Conservation (phyloP, 331 rosid genomes). For the Malus hybrid region DNA sequence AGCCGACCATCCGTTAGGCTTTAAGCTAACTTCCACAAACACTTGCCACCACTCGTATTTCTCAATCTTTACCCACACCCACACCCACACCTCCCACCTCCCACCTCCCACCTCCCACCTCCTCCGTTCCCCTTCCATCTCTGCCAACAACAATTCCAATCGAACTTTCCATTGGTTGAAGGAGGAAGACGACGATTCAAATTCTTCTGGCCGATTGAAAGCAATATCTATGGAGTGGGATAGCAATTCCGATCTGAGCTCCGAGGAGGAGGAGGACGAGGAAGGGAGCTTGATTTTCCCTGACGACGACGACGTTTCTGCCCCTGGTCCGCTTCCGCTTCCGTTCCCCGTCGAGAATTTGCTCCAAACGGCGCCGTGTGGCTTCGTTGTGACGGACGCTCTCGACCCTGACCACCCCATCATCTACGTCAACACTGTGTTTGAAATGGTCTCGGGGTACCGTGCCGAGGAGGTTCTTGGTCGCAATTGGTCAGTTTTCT, state of each 20-base stretch:
- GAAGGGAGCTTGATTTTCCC: conserved; percentile 29
- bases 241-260: conserved; percentile 95
- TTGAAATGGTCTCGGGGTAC: conserved; percentile 85
- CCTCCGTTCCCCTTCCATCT: not conserved
- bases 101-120: not conserved
- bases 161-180: too few relatives aligned
- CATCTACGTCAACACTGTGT: conserved; percentile 88
- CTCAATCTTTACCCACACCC: not conserved
- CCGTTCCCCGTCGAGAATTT: conserved; percentile 65
- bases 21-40: not conserved
- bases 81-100: not conserved
- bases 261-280: conserved; percentile 60
- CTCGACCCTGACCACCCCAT: conserved; percentile 90
- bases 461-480: conserved; percentile 99
- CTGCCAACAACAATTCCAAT: too few relatives aligned
- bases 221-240: conserved; percentile 86
- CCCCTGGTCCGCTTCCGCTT: conserved; percentile 27
- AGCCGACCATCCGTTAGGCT: not conserved
- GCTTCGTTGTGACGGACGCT: conserved; percentile 85
- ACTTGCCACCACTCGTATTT: not conserved
- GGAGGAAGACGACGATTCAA: not conserved
- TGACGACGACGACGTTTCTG: conserved; percentile 23
- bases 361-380: conserved; percentile 84
- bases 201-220: not conserved
- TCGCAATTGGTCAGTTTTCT: conserved; percentile 73